phyloP scores from a whole-genome alignment of 2,329 filamentous ascomycete species.

The Aspergillus hortae region DNA sequence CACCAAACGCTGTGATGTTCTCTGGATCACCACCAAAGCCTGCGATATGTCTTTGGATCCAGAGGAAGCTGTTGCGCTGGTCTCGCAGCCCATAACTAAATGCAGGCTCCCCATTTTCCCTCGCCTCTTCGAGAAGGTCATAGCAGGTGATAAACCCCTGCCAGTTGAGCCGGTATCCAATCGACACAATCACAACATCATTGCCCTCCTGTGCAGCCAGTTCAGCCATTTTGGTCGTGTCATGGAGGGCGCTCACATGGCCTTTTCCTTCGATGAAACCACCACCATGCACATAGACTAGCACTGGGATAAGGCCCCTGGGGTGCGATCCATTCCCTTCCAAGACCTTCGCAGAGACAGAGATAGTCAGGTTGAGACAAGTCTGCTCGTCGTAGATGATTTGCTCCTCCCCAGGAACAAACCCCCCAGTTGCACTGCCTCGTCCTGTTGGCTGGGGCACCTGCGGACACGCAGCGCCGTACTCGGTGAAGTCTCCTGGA shows the following conservation, averaged over 20 bases:
- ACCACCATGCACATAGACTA: neutral
- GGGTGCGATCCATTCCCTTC: neutral
- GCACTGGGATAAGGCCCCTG: neutral
- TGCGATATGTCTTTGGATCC: neutral
- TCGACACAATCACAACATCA: neutral
- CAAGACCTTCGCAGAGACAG: neutral
- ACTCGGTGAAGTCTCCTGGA: neutral
- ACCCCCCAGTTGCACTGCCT: neutral
- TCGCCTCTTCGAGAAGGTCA: neutral
- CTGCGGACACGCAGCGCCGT: neutral
- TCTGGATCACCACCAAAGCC: neutral
- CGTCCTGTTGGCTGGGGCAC: neutral
- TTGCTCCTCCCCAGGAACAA: neutral
- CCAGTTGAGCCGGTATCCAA: neutral
- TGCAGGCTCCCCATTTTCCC: neutral
- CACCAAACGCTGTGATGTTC: neutral
- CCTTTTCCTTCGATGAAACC: neutral
- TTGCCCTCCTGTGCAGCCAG: neutral
- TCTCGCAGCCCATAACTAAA: neutral
- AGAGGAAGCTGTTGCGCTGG: neutral
- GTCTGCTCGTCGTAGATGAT: neutral
- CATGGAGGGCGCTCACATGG: neutral
- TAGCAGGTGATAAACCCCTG: neutral
- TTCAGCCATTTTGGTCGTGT: neutral
- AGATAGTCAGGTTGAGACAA: neutral